Evolutionary conservation across 768 basidiomycete genomes (phyloP), one percentile per base, ranked within the genome.

Genomic region (Kwoniella dejecticola): DNA sequence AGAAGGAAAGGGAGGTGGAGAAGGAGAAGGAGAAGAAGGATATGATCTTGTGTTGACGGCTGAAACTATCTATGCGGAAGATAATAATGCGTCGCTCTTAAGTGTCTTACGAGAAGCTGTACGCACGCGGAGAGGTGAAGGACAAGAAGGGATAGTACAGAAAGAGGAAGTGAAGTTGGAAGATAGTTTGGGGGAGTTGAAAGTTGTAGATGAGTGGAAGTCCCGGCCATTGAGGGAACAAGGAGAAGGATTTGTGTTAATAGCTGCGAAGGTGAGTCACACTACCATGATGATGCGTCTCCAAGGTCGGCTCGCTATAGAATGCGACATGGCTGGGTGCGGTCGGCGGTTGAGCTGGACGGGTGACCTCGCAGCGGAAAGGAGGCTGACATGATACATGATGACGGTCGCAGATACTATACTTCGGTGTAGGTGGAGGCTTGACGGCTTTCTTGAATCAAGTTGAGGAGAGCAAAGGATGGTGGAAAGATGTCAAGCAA

Each of bases 341-440:
- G n/a, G n/a, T n/a, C n/a, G n/a, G n/a, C n/a, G n/a, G n/a, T n/a
- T n/a, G n/a, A n/a, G n/a, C n/a, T n/a, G n/a, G n/a, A n/a, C n/a
- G n/a, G n/a, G n/a, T n/a, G n/a, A n/a, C n/a, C n/a, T n/a, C n/a
- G n/a, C n/a, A n/a, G n/a, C n/a, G n/a, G n/a, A n/a, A n/a, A n/a
- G n/a, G n/a, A n/a, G n/a, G n/a, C n/a, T n/a, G n/a, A n/a, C n/a
- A n/a, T n/a, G n/a, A n/a, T n/a, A n/a, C n/a, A n/a, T n/a, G 11
- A 47, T 47, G 23, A 10, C 3, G 15, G 15, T 3, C 41, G n/a
- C n/a, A 75, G 76, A 66, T 91, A 13, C 79, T 97, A 19, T 97
- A 97, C 76, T 97, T 98, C 76, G 95, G 95, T 6, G 91, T 97
- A 3, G 94, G 93, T 0, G 94, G 95, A 0, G 90, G 93, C 6